Base-by-base conservation (phyloP, 805 yeast species). In the Babjeviella inositovora region DNA sequence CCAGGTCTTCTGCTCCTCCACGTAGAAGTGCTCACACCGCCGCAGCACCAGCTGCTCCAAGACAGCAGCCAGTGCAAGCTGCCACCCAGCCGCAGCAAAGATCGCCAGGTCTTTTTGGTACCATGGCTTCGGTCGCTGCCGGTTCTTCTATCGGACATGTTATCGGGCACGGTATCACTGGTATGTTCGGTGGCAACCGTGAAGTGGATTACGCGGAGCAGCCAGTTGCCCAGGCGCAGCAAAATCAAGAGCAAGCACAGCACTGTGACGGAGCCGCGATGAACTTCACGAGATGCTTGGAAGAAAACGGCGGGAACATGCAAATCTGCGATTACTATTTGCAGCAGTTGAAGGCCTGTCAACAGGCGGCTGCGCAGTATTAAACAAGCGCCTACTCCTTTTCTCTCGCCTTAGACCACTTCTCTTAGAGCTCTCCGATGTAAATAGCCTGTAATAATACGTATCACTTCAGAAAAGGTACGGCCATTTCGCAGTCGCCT, bases 71-170 rank as follows among this genome's bases (percentile, higher is more conserved):
- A 19, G 43, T 41, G 37, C 68, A 62, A 39, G 29, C 41, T 8
- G 38, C 41, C 6, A 28, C 43, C 17, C 38, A 22, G 13, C 40
- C 40, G 14, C 28, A 41, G 17, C 42, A 34, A 19, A 53, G 44
- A 35, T 40, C 45, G 5, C 96, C 96, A 22, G 96, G 97, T 40
- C 40, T 87, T 46, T 85, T 87, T 41, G 79, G 87, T 29, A 93
- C 90, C 57, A 90, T 90, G 98, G 98, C 97, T 23, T 98, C 98
- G 72, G 98, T 90, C 21, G 98, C 97, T 25, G 96, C 90, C 27
- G 98, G 98, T 41, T 81, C 95, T 24, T 75, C 97, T 31, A 73
- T 87, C 26, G 98, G 98, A 32, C 98, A 90, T 63, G 82, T 96
- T 19, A 37, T 87, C 28, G 96, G 96, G 56, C 93, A 93, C 32